Percentiles rank a stretch among this genome's conserved stretches.
Evolutionary conservation across 257 asterid genomes (phyloP).

Genomic region (Penstemon barbatus): DNA sequence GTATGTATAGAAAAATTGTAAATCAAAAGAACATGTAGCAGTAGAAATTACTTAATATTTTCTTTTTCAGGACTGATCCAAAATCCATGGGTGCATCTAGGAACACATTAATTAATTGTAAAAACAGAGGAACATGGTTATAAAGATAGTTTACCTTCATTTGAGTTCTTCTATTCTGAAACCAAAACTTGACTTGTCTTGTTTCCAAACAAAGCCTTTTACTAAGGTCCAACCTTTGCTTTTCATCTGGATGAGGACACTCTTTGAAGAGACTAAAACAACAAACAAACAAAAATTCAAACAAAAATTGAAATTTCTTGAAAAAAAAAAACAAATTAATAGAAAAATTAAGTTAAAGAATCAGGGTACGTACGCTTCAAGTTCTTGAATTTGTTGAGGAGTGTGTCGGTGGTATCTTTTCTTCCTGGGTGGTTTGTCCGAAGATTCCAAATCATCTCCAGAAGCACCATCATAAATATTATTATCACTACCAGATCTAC

Average conservation of each 20-base stretch:
- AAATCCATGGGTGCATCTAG: too few species aligned
- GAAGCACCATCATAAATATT: slow-evolving; percentile 66
- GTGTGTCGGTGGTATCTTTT: slow-evolving; percentile 98
- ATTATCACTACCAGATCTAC: slow-evolving; percentile 98
- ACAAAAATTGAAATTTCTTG: too few species aligned
- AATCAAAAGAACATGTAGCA: too few species aligned
- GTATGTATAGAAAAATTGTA: too few species aligned
- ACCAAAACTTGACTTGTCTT: slow-evolving; percentile 94
- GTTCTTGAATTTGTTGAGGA: slow-evolving; percentile 98
- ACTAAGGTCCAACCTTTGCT: slow-evolving; percentile 89
- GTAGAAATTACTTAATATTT: too few species aligned
- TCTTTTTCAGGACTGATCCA: too few species aligned
- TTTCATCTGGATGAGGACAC: slow-evolving; percentile 98
- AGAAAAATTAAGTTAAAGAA: too few species aligned
- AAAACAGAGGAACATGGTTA: too few species aligned
- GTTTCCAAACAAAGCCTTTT: slow-evolving; percentile 74
- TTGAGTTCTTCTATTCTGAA: slow-evolving; percentile 90
- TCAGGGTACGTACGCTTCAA: slow-evolving; percentile 8
- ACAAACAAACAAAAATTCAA: background rate
- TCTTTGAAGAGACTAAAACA: slow-evolving; percentile 75
- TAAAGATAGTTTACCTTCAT: slow-evolving; percentile 62
- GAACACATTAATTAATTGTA: too few species aligned
- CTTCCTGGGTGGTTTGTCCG: slow-evolving; percentile 79
- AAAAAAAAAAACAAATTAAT: too few species aligned
- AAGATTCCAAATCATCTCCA: slow-evolving; percentile 81